Conservation (phyloP, 2,329 filamentous ascomycete genomes). For the Pseudogymnoascus sp. region DNA sequence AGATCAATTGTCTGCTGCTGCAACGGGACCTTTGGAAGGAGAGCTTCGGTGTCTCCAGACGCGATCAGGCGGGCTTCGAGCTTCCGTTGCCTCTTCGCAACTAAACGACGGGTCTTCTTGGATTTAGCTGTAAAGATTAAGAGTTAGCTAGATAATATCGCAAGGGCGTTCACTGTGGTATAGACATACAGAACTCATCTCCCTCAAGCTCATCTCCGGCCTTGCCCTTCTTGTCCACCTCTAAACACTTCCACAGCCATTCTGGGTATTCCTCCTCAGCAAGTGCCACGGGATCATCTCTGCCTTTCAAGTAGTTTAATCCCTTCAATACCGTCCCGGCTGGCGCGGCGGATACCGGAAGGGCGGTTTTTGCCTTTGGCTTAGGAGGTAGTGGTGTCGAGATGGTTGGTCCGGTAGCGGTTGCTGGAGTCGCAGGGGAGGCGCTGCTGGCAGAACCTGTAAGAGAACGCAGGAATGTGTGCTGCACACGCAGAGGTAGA, state of each 20-base stretch:
- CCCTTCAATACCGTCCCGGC: constrained; percentile 65
- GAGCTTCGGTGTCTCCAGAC: constrained; percentile 55
- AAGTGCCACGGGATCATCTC: constrained; percentile 63
- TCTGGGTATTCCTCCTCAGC: constrained; percentile 69
- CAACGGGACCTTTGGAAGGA: constrained; percentile 63
- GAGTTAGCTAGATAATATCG: background rate
- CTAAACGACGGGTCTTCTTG: constrained; percentile 68
- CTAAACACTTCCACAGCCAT: constrained; percentile 71
- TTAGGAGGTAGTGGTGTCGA: constrained; percentile 25
- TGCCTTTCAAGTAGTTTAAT: constrained; percentile 69
- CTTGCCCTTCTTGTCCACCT: constrained; percentile 48
- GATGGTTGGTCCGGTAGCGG: constrained; percentile 20
- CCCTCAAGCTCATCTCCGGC: constrained; percentile 37
- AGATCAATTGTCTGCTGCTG: constrained; percentile 74
- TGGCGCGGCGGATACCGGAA: constrained; percentile 26
- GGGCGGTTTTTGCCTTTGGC: constrained; percentile 14
- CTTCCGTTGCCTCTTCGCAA: constrained; percentile 54
- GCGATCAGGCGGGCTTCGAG: constrained; percentile 53
- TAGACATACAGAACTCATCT: constrained; percentile 69
- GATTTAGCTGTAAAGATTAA: constrained; percentile 57
- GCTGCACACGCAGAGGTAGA: constrained; percentile 9
- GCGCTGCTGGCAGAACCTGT: constrained; percentile 19
- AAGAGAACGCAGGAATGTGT: constrained; percentile 11
- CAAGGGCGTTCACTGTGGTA: background rate
- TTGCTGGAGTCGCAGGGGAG: constrained; percentile 20